A percentile compares a stretch with the other conserved stretches of the same genome.
These are phyloP conservation scores for Emericellopsis cladophorae DNA, from an alignment of 2,329 filamentous ascomycete species.

Conservation along the genomic window DNA sequence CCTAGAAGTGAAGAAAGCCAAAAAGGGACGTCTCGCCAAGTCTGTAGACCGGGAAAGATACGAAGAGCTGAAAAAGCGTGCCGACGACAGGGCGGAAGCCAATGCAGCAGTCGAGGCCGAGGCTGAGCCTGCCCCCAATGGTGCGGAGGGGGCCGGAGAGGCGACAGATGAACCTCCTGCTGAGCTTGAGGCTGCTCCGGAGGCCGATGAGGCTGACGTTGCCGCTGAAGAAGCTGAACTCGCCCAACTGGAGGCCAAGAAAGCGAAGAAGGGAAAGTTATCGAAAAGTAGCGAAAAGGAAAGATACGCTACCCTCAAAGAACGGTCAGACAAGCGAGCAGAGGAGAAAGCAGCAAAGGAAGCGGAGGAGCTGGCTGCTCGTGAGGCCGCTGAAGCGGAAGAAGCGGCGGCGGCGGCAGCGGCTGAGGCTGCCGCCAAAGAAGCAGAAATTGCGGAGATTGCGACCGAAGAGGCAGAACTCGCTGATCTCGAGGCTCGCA, in stretches of 20 bases:
- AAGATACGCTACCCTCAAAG: slow-evolving; percentile 10
- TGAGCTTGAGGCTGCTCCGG: slow-evolving; percentile 9
- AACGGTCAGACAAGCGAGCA: slow-evolving; percentile 6
- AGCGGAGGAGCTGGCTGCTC: slow-evolving; percentile 5
- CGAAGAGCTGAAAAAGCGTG: slow-evolving; percentile 12
- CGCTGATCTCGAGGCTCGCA: slow-evolving; percentile 12
- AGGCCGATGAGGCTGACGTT: slow-evolving; percentile 13
- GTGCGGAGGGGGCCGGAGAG: slow-evolving; percentile 9
- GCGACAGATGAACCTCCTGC: slow-evolving; percentile 12
- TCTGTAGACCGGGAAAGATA: slow-evolving; percentile 6
- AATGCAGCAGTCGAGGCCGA: slow-evolving; percentile 10
- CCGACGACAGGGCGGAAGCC: slow-evolving; percentile 17
- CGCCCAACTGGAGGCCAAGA: slow-evolving; percentile 14
- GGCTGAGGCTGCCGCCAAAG: slow-evolving; percentile 10
- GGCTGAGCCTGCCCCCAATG: slow-evolving; percentile 13
- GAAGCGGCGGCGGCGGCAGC: slow-evolving; percentile 10
- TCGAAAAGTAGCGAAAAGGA: slow-evolving; percentile 4
- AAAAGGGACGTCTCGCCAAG: slow-evolving; percentile 20
- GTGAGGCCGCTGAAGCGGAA: slow-evolving; percentile 12
- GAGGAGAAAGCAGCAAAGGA: slow-evolving; percentile 13
- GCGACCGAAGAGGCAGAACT: slow-evolving; percentile 10
- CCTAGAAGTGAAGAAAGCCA: slow-evolving; percentile 13
- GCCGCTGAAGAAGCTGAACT: slow-evolving; percentile 10
- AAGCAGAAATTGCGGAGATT: slow-evolving; percentile 6
- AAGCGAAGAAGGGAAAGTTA: slow-evolving; percentile 12